Base-by-base conservation (phyloP, 805 yeast species). In the Diddensiella caesifluorescens region DNA sequence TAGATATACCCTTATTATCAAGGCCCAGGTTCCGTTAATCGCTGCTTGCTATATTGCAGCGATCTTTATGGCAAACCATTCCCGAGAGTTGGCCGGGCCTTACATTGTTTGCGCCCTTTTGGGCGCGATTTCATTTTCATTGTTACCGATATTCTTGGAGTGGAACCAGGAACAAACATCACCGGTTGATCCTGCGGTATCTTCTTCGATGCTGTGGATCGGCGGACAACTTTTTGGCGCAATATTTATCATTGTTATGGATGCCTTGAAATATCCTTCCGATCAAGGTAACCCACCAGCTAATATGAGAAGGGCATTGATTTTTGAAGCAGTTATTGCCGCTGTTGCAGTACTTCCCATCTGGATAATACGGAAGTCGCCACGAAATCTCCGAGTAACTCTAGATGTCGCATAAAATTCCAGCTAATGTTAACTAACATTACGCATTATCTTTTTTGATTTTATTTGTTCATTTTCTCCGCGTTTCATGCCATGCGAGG, bases 141-240 rank as follows among this genome's bases (percentile, higher is more conserved):
- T 60, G 25, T 49, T 60, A 22, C 64, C 64, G 1, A 47, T 54
- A 9, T 54, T 55, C 27, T 45, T 60, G 32, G 64, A 60, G 35
- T 53, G 61, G 57, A 49, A 49, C 13, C 64, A 57, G 31, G 63
- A 60, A 33, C 62, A 57, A 38, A 54, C 58, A 4, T 57, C 59
- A 10, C 64, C 64, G 9, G 60, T 55, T 7, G 53, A 57, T 10
- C 59, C 61, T 5, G 62, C 59, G 2, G 51, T 60, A 1, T 49
- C 59, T 2, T 51, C 62, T 3, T 49, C 57, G 9, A 28, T 57
- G 22, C 46, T 60, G 27, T 60, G 64, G 64, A 50, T 51, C 20
- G 56, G 57, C 3, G 64, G 64, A 19, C 57, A 60, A 42, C 27
- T 56, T 10, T 42, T 60, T 18, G 64, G 64, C 25, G 64, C 60